Evolutionary conservation across 2,329 filamentous ascomycete genomes (phyloP), one percentile per base, ranked within the genome.

Genomic region (Venturia effusa): DNA sequence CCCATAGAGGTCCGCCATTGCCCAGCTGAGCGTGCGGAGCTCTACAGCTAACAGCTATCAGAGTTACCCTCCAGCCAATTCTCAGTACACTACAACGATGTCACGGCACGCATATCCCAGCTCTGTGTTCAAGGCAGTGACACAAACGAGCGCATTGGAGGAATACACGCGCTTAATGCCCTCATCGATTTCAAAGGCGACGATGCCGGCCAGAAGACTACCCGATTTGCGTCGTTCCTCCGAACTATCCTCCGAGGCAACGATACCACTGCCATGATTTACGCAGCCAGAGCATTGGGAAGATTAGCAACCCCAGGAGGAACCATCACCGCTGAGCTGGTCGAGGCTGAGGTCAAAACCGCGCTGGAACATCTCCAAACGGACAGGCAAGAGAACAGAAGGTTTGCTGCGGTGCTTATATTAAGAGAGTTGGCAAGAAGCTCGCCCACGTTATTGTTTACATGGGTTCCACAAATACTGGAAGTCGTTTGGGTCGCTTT

Each of bases 121-220:
- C 82, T 97, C 68, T 91, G 96, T 66, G 86, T 91, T 59, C 90
- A 93, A 74, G 90, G 92, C 67, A 88, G 84, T 77, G 92, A 96
- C 74, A 88, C 90, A 5, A 86, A 88, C 69, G 94, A 99, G 73
- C 88, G 92, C 65, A 86, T 97, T 64, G 94, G 92, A 67, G 95
- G 94, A 62, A 88, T 99, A 67, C 88, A 94, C 70, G 93, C 93
- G 66, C 84, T 99, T 66, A 93, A 96, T 74, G 88, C 88, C 64
- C 85, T 99, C 63, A 93, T 97, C 75, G 92, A 97, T 74, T 97
- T 97, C 74, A 93, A 97, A 70, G 93, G 92, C 65, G 90, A 97
- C 69, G 95, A 99, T 77, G 86, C 90, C 30, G 91, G 90, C 41
- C 86, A 91, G 71, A 97, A 97, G 77, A 96, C 94, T 65, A 96